Evolutionary conservation across 2,329 filamentous ascomycete species (phyloP).

Genomic region (Alternaria infectoria): DNA sequence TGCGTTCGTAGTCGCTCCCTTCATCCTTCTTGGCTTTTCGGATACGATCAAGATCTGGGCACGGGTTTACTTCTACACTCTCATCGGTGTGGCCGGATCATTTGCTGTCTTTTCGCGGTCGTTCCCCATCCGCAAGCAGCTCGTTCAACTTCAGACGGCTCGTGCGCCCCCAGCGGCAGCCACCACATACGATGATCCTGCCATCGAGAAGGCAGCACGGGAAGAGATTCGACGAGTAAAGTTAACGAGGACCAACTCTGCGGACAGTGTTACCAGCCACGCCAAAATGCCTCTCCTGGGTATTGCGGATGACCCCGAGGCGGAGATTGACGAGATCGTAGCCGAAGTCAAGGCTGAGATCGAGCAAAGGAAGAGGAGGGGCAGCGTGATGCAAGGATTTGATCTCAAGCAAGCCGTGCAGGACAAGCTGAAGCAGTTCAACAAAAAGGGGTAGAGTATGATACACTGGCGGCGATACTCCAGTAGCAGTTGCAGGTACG

Average conservation of each 20-base stretch:
- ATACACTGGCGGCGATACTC: not conserved
- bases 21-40: constrained; percentile 77
- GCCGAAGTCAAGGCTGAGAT: constrained; percentile 77
- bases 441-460: constrained; percentile 22
- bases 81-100: constrained; percentile 69
- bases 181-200: constrained; percentile 28
- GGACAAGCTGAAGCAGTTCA: constrained; percentile 45
- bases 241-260: constrained; percentile 60
- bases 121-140: constrained; percentile 63
- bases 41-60: constrained; percentile 79
- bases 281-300: constrained; percentile 72
- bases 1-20: constrained; percentile 82
- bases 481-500: not conserved
- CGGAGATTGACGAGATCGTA: constrained; percentile 79
- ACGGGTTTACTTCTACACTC: constrained; percentile 85
- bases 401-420: constrained; percentile 47
- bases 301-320: constrained; percentile 75
- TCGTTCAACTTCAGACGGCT: constrained; percentile 44
- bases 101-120: constrained; percentile 82
- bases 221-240: constrained; percentile 44
- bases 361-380: constrained; percentile 61
- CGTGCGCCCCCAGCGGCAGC: constrained; percentile 28
- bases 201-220: constrained; percentile 40
- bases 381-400: constrained; percentile 45
- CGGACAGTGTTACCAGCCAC: constrained; percentile 56